These are phyloP conservation scores for Bassia scoparia DNA, from an alignment of 148 eudicot genomes.

Conservation along the genomic window DNA sequence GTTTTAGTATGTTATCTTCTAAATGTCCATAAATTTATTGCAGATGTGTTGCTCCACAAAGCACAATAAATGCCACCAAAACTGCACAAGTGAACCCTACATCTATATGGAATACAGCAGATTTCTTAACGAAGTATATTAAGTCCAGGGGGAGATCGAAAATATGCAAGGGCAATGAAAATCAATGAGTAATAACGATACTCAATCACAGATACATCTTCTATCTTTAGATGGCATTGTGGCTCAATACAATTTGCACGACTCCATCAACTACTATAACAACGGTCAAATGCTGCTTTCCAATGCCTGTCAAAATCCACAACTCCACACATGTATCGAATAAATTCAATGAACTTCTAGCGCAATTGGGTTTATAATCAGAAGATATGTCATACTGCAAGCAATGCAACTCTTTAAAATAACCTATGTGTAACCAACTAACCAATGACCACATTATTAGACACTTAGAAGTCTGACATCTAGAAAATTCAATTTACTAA, in stretches of 20 bases:
- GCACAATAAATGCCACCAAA: constrained; percentile 95
- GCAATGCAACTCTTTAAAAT: no score
- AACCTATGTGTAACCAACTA: no score
- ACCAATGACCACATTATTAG: no score
- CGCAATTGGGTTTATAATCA: background rate
- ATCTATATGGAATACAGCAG: constrained; percentile 93
- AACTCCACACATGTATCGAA: background rate
- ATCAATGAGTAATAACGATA: constrained; percentile 92
- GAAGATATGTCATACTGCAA: background rate
- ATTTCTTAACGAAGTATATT: constrained; percentile 88
- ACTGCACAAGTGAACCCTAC: constrained; percentile 98
- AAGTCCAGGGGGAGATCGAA: constrained; percentile 91
- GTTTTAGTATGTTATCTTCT: constrained; percentile 61
- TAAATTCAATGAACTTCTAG: constrained; percentile 1
- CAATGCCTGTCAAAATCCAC: constrained; percentile 34
- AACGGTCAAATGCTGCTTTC: constrained; percentile 15
- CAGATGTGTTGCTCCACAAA: constrained; percentile 93
- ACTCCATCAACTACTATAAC: constrained; percentile 48
- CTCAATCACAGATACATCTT: constrained; percentile 76
- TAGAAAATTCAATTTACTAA: no score
- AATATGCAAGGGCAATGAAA: constrained; percentile 93
- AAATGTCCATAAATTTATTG: constrained; percentile 86
- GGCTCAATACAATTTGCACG: constrained; percentile 92
- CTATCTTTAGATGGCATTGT: constrained; percentile 75
- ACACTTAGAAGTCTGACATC: no score